phyloP scores from a whole-genome alignment of 805 yeast genomes.

The Saccharomycopsis javanensis region DNA sequence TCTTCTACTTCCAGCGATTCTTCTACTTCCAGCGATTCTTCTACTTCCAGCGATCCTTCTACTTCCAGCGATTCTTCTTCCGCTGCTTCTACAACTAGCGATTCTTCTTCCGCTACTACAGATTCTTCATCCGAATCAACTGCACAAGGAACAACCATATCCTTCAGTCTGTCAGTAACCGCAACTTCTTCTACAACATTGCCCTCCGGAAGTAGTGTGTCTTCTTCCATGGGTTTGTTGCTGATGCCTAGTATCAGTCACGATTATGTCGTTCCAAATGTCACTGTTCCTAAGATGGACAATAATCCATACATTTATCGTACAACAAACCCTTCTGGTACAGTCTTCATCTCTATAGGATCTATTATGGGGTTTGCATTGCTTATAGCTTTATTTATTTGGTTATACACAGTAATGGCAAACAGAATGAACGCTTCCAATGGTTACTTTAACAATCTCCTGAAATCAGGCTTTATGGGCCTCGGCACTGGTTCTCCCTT shows the following conservation, averaged over 20 bases:
- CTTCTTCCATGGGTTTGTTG: background rate
- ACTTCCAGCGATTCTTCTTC: background rate
- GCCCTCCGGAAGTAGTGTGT: background rate
- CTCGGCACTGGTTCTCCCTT: background rate
- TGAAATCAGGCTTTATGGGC: background rate
- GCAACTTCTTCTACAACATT: background rate
- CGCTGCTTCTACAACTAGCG: background rate
- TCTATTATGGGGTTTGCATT: conserved; percentile 52
- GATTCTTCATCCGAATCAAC: background rate
- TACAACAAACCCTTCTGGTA: conserved; percentile 53
- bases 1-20: background rate
- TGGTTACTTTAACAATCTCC: conserved; percentile 10
- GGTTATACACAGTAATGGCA: conserved; percentile 1
- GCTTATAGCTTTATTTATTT: conserved; percentile 6
- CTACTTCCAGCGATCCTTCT: background rate
- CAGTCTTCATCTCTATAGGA: conserved; percentile 79
- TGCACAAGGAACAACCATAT: background rate
- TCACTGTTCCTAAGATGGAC: conserved; percentile 43
- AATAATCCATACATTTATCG: conserved; percentile 57
- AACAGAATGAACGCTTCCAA: conserved; percentile 14
- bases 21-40: background rate
- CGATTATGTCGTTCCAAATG: conserved; percentile 23
- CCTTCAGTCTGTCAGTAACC: background rate
- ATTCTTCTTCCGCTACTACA: background rate
- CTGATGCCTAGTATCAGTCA: conserved; percentile 2